These are phyloP conservation scores for Eleusine coracana DNA, from an alignment of 176 grass and related monocot species.

Conservation along the genomic window DNA sequence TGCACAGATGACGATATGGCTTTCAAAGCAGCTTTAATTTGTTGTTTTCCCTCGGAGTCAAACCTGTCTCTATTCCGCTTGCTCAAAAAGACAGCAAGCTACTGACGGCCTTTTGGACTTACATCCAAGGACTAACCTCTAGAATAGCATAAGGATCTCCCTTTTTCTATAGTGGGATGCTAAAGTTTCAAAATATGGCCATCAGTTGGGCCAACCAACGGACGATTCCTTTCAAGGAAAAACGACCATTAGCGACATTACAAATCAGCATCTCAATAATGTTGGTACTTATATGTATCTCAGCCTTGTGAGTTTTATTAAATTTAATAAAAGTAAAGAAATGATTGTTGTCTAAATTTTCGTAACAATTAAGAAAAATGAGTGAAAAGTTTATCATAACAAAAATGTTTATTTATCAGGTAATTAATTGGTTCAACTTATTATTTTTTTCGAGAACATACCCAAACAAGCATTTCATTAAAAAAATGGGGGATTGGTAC, in stretches of 20 bases:
- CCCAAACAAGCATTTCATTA: no score
- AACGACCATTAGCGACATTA: neutral
- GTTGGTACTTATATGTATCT: neutral
- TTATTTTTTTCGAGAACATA: no score
- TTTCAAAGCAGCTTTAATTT: neutral
- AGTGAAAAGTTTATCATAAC: neutral
- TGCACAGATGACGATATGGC: neutral
- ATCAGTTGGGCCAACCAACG: neutral
- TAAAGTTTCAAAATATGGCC: slow-evolving; percentile 5
- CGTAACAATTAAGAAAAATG: neutral
- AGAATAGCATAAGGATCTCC: slow-evolving; percentile 22
- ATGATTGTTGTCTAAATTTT: neutral
- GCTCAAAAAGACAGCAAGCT: neutral
- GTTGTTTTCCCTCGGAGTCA: slow-evolving; percentile 2
- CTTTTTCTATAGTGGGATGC: neutral
- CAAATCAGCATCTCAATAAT: neutral
- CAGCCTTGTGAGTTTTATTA: neutral
- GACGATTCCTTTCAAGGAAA: no score
- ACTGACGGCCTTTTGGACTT: slow-evolving; percentile 34
- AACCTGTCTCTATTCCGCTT: slow-evolving; percentile 1
- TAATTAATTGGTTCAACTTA: neutral
- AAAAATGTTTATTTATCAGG: neutral
- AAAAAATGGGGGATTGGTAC: no score
- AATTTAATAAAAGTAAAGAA: neutral
- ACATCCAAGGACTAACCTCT: neutral